Percentiles rank a stretch among this genome's conserved stretches.
phyloP scores from a whole-genome alignment of 352 stramenopile species.

The Paralagenidium karlingii region DNA sequence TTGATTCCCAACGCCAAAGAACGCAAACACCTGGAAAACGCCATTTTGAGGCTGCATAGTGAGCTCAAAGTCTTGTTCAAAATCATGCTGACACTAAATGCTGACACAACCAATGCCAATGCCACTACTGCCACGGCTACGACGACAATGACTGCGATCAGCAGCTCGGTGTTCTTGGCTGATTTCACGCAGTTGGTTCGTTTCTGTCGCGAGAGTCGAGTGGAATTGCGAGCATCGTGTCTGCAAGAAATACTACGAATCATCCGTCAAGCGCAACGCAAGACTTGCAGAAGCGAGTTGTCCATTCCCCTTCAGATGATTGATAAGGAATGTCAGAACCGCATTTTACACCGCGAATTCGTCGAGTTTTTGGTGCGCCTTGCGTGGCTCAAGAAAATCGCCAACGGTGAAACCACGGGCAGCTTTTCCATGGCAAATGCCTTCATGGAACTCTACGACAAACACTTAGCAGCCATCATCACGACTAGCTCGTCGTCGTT shows the following conservation, averaged over 20 bases:
- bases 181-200: neutral
- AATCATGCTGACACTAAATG: neutral
- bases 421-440: slow-evolving; percentile 15
- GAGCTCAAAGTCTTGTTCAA: neutral
- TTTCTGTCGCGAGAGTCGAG: slow-evolving; percentile 13
- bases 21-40: neutral
- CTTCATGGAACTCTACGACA: slow-evolving; percentile 28
- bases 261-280: slow-evolving; percentile 22
- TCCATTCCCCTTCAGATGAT: neutral
- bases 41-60: neutral
- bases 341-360: slow-evolving; percentile 42
- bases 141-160: neutral
- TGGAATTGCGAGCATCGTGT: slow-evolving; percentile 22
- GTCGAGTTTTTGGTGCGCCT: slow-evolving; percentile 52
- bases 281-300: neutral
- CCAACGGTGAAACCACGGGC: slow-evolving; percentile 1
- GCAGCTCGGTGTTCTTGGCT: neutral
- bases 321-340: slow-evolving; percentile 9
- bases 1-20: neutral
- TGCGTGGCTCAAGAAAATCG: slow-evolving; percentile 14
- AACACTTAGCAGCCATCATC: slow-evolving; percentile 11
- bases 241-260: slow-evolving; percentile 21
- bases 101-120: neutral
- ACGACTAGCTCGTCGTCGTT: slow-evolving; percentile 10
- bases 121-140: neutral